A percentile compares a stretch with the other conserved stretches of the same genome.
Conservation (phyloP, 352 stramenopile species). For the Phytophthora tentaculata region DNA sequence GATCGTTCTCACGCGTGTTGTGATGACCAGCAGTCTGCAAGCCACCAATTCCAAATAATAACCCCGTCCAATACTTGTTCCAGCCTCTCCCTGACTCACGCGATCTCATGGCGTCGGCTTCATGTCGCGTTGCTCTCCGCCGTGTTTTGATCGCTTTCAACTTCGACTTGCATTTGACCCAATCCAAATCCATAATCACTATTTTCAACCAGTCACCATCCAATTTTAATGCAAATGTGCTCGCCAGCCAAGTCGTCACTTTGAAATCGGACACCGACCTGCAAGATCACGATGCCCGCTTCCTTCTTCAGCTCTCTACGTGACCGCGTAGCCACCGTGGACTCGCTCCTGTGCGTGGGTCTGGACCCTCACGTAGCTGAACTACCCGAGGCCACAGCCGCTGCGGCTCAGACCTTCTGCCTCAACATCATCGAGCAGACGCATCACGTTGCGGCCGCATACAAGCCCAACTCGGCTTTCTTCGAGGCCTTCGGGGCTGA, state of each 20-base stretch:
- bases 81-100: constrained; percentile 1
- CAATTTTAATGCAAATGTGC: background rate
- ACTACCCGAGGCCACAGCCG: constrained; percentile 80
- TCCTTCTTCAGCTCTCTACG: constrained; percentile 92
- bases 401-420: constrained; percentile 95
- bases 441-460: constrained; percentile 92
- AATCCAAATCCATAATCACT: constrained; percentile 16
- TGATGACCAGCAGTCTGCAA: constrained; percentile 3
- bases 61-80: background rate
- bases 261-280: background rate
- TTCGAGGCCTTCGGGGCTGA: constrained; percentile 95
- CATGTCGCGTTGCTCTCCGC: background rate
- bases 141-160: background rate
- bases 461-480: constrained; percentile 99
- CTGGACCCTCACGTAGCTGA: constrained; percentile 95
- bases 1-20: background rate
- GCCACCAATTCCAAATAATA: background rate
- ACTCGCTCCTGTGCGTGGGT: constrained; percentile 98
- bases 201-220: too few relatives aligned
- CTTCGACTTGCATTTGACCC: constrained; percentile 8
- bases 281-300: constrained; percentile 12
- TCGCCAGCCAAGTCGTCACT: constrained; percentile 14
- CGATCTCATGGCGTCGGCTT: background rate
- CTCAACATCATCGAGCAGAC: constrained; percentile 95
- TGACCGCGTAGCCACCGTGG: constrained; percentile 82